Evolutionary conservation across 345 rosid genomes (phyloP).

Genomic region (Salix arbutifolia): DNA sequence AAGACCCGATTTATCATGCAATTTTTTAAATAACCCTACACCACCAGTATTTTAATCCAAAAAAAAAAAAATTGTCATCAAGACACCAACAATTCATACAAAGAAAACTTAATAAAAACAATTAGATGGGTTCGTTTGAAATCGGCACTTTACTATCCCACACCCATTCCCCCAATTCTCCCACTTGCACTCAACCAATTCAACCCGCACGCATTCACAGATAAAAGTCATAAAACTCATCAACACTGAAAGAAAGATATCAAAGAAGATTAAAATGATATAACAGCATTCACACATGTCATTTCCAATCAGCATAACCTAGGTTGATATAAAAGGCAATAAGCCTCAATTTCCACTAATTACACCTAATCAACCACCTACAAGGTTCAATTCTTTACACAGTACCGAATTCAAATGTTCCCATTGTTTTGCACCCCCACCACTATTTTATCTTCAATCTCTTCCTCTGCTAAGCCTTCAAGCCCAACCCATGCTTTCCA

Average conservation of each 20-base stretch:
- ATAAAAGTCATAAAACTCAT: not conserved
- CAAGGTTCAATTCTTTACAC: too few species aligned
- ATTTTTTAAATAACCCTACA: not conserved
- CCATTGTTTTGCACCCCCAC: not conserved
- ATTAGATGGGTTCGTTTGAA: too few species aligned
- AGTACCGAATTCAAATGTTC: not conserved
- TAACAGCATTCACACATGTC: not conserved
- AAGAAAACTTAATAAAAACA: too few species aligned
- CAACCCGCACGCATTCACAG: not conserved
- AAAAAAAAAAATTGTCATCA: too few species aligned
- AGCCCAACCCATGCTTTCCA: conserved; percentile 52
- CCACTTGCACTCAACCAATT: not conserved
- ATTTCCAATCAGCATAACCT: conserved; percentile 11
- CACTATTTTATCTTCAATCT: conserved; percentile 1
- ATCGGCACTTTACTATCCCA: too few species aligned
- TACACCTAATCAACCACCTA: not conserved
- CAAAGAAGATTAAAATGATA: not conserved
- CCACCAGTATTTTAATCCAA: not conserved
- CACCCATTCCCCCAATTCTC: not conserved
- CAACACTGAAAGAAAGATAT: conserved; percentile 6
- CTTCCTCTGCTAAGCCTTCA: conserved; percentile 22
- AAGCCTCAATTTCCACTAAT: not conserved
- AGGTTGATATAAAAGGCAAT: not conserved
- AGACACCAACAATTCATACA: too few species aligned
- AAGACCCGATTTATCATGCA: not conserved